phyloP scores from a whole-genome alignment of 2,329 filamentous ascomycete genomes.

The Penicillium sp. region DNA sequence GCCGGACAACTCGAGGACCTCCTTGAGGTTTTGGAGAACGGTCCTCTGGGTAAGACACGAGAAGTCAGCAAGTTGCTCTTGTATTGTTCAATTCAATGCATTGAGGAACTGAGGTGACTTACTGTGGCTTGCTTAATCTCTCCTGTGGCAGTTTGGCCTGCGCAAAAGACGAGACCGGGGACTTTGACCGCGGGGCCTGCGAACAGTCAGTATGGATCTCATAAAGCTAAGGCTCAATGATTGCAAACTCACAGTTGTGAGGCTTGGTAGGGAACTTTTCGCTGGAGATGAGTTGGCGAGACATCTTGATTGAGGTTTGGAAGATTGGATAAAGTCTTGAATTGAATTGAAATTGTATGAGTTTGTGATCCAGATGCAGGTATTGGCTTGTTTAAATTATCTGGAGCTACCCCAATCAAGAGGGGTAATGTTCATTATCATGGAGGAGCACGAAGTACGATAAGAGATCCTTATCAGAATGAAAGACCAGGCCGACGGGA shows the following conservation, averaged over 20 bases:
- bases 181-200: slow-evolving; percentile 47
- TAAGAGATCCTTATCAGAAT: background rate
- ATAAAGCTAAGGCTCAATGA: background rate
- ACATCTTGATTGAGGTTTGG: slow-evolving; percentile 34
- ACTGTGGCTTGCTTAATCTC: slow-evolving; percentile 52
- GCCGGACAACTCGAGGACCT: slow-evolving; percentile 49
- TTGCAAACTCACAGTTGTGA: slow-evolving; percentile 44
- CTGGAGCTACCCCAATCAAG: background rate
- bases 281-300: slow-evolving; percentile 50
- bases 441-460: slow-evolving; percentile 8
- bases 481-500: background rate
- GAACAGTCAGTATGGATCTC: background rate
- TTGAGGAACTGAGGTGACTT: slow-evolving; percentile 12
- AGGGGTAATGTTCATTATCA: background rate
- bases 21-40: slow-evolving; percentile 52
- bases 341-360: background rate
- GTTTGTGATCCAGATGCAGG: background rate
- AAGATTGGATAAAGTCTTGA: background rate
- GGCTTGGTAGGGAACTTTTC: slow-evolving; percentile 51
- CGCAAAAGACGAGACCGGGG: slow-evolving; percentile 50
- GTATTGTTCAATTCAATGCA: no score
- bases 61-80: background rate
- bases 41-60: slow-evolving; percentile 23
- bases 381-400: slow-evolving; percentile 9
- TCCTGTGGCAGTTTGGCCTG: slow-evolving; percentile 52